These are phyloP conservation scores for Pseudopyricularia javanii DNA, from an alignment of 2,329 filamentous ascomycete species.

Conservation along the genomic window DNA sequence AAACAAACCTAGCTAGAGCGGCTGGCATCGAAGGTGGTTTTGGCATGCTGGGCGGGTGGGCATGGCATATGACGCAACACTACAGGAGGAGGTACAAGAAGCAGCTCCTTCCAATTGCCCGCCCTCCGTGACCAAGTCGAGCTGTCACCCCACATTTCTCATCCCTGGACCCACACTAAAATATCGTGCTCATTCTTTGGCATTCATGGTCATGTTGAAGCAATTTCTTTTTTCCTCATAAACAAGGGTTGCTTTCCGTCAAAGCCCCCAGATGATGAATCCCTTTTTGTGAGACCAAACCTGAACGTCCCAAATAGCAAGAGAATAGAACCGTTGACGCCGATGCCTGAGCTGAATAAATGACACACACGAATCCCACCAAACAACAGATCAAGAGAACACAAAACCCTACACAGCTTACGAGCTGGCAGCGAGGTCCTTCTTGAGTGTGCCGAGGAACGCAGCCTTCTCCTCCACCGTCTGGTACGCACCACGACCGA, in stretches of 20 bases:
- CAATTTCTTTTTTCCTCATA: conserved; percentile 1
- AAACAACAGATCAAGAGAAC: neutral
- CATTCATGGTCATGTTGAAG: neutral
- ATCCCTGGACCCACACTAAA: neutral
- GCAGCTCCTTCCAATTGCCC: neutral
- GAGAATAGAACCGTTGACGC: conserved; percentile 3
- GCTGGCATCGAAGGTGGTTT: neutral
- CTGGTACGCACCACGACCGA: conserved; percentile 99
- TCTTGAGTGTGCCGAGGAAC: conserved; percentile 98
- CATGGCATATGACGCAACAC: neutral
- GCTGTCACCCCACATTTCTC: too few species aligned
- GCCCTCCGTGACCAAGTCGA: too few species aligned
- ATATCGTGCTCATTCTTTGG: neutral
- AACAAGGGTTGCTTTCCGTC: conserved; percentile 1
- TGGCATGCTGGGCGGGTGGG: neutral
- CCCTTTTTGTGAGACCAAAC: conserved; percentile 3
- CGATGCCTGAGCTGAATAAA: conserved; percentile 3
- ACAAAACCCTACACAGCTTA: conserved; percentile 26
- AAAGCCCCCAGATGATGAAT: conserved; percentile 1
- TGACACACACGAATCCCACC: neutral
- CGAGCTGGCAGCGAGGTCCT: conserved; percentile 55
- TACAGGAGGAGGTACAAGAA: neutral
- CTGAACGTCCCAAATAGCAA: conserved; percentile 4
- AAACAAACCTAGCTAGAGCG: neutral
- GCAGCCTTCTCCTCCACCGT: conserved; percentile 95